phyloP scores from a whole-genome alignment of 1,139 yeast genomes.

The Meyerozyma sp. region DNA sequence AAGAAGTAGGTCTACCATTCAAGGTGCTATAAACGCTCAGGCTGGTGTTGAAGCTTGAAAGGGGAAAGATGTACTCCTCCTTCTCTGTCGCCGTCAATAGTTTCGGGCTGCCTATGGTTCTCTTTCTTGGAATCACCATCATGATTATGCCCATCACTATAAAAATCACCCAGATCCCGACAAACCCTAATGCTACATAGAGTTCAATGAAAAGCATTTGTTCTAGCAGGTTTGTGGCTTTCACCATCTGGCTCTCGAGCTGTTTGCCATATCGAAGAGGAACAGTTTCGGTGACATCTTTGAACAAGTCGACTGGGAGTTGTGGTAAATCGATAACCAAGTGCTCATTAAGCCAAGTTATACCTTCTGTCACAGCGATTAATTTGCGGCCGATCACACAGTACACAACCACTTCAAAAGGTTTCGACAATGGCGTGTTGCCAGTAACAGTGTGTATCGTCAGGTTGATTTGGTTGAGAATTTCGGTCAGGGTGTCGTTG shows the following conservation, averaged over 20 bases:
- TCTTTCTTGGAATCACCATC: slow-evolving; percentile 4
- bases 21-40: background rate
- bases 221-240: background rate
- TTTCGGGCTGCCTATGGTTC: slow-evolving; percentile 24
- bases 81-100: slow-evolving; percentile 25
- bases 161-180: slow-evolving; percentile 47
- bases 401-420: slow-evolving; percentile 62
- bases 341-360: slow-evolving; percentile 72
- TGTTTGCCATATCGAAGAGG: background rate
- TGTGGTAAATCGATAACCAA: slow-evolving; percentile 57
- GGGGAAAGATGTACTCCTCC: slow-evolving; percentile 26
- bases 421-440: slow-evolving; percentile 58
- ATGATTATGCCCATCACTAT: slow-evolving; percentile 30
- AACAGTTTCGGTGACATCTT: background rate
- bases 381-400: slow-evolving; percentile 79
- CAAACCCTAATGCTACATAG: slow-evolving; percentile 34
- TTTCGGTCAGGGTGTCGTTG: slow-evolving; percentile 48
- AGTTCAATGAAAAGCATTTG: slow-evolving; percentile 27
- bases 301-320: slow-evolving; percentile 4
- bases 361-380: slow-evolving; percentile 57
- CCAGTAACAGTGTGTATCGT: slow-evolving; percentile 54
- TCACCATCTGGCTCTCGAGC: background rate
- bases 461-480: slow-evolving; percentile 47
- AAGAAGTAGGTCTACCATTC: slow-evolving; percentile 21
- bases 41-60: slow-evolving; percentile 12